These are phyloP conservation scores for Hypericum perforatum DNA, from an alignment of 345 rosid species.

Conservation along the genomic window DNA sequence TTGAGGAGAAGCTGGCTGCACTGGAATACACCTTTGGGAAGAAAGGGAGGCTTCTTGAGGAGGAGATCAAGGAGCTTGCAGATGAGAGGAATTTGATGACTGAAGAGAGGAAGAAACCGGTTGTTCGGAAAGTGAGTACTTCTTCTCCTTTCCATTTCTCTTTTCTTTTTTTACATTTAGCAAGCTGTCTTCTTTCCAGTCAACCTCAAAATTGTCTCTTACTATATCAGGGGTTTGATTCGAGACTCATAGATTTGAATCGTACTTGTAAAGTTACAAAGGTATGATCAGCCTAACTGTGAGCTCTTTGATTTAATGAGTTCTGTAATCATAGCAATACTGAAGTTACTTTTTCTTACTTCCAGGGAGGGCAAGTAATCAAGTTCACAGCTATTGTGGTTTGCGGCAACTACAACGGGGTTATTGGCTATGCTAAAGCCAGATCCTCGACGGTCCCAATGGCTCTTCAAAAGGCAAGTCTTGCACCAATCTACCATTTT, in stretches of 20 bases:
- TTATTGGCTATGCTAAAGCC: constrained; percentile 86
- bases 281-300: constrained; percentile 32
- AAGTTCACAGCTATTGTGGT: constrained; percentile 76
- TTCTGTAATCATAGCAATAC: constrained; percentile 3
- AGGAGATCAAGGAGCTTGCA: no score
- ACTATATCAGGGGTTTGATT: constrained; percentile 81
- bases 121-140: constrained; percentile 61
- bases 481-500: background rate
- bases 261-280: constrained; percentile 88
- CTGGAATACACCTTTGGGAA: no score
- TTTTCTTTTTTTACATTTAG: background rate
- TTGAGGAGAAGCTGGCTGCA: no score
- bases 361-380: constrained; percentile 67
- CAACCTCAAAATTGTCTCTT: background rate
- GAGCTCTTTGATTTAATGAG: constrained; percentile 2
- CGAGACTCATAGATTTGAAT: constrained; percentile 69
- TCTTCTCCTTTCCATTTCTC: background rate
- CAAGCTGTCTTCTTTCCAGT: background rate
- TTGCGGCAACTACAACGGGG: constrained; percentile 87
- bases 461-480: constrained; percentile 78
- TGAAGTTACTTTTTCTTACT: constrained; percentile 12
- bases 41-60: no score
- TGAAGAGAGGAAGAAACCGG: constrained; percentile 72
- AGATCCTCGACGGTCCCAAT: constrained; percentile 65
- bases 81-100: constrained; percentile 92